Base-by-base conservation (phyloP, 2,329 filamentous ascomycete species). In the Pseudogymnoascus pannorum region DNA sequence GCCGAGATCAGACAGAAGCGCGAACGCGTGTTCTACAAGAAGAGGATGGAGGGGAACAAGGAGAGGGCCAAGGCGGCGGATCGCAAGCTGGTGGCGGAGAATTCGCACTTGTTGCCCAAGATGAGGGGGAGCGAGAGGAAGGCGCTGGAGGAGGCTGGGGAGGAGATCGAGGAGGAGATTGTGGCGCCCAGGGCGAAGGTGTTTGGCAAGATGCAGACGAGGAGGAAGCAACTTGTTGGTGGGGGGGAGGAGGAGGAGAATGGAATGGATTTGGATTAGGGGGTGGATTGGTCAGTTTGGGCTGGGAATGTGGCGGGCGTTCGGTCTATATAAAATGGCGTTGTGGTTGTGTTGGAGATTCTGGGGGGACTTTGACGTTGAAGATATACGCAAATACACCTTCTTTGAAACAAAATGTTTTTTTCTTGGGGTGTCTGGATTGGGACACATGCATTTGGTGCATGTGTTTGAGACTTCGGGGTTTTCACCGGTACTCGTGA, bases 1-100 rank as follows among this genome's bases (percentile, higher is more conserved):
- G 81, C 84, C 70, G 92, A 97, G 80, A 93, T 97, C 76, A 82
- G 92, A 60, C 76, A 84, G 62, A 85, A 87, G 73, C 84, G 94
- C 72, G 93, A 97, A 82, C 84, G 91, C 68, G 88, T 88, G 67
- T 96, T 97, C 79, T 97, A 96, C 81, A 92, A 91, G 84, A 87
- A 88, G 73, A 87, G 94, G 73, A 92, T 97, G 89, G 87, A 87
- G 59, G 92, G 92, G 75, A 96, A 95, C 79, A 87, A 89, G 77
- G 89, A 89, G 75, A 84, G 87, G 72, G 87, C 94, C 79, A 81
- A 90, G 66, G 88, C 87, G 70, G 80, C 83, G 66, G 91, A 96
- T 72, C 81, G 91, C 75, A 94, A 93, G 80, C 82, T 97, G 67
- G 92, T 99, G 59, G 87, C 87, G 68, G 86, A 94, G 79, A 93